phyloP scores from a whole-genome alignment of 768 basidiomycete species.

The Kwoniella newhampshirensis region DNA sequence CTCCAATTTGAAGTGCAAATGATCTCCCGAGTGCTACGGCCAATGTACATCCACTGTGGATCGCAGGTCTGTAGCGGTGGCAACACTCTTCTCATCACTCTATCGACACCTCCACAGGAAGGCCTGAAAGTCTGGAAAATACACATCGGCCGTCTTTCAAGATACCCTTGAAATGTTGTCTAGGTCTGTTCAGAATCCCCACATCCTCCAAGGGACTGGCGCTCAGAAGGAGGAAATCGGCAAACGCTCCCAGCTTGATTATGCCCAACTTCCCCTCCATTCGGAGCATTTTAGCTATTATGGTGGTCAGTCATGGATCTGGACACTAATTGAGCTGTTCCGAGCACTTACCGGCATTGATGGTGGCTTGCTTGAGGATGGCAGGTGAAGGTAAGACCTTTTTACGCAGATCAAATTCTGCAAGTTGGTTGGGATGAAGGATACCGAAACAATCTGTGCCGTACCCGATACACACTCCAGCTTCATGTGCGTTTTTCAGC shows the following conservation, averaged over 20 bases:
- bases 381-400: constrained; percentile 1
- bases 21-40: too few relatives aligned
- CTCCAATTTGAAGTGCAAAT: too few relatives aligned
- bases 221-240: constrained; percentile 13
- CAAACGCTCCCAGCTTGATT: constrained; percentile 18
- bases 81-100: too few relatives aligned
- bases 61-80: too few relatives aligned
- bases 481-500: constrained; percentile 2
- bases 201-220: constrained; percentile 13
- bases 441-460: constrained; percentile 6
- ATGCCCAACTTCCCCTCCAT: constrained; percentile 14
- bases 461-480: constrained; percentile 17
- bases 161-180: constrained; percentile 2
- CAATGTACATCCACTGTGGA: too few relatives aligned
- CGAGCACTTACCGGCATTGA: constrained; percentile 10
- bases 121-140: constrained; percentile 6
- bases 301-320: background rate
- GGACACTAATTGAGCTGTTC: background rate
- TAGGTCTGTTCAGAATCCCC: constrained; percentile 3
- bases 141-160: constrained; percentile 23
- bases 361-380: constrained; percentile 12
- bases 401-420: constrained; percentile 14
- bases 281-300: constrained; percentile 9
- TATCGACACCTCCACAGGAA: constrained; percentile 13
- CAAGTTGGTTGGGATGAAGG: too few relatives aligned